A percentile compares a stretch with the other conserved stretches of the same genome.
Conservation (phyloP, 2,329 filamentous ascomycete species). For the Ilyonectria mors-panacis region DNA sequence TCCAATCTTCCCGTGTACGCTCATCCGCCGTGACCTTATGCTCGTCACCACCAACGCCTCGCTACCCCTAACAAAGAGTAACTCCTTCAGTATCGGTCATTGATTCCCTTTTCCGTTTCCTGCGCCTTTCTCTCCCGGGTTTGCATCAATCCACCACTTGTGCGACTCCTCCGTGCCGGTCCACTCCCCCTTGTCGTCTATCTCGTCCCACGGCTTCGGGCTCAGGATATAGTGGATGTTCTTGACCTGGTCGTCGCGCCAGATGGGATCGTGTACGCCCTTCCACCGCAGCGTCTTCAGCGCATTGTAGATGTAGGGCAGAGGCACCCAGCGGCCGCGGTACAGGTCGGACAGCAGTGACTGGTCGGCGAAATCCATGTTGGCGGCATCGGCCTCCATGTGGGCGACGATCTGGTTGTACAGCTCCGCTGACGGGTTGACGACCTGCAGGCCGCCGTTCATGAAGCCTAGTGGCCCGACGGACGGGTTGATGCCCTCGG, state of each 20-base stretch:
- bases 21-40: not conserved
- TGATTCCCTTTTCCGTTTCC: conserved; percentile 59
- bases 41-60: conserved; percentile 17
- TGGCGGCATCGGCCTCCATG: conserved; percentile 63
- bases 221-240: conserved; percentile 74
- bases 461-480: conserved; percentile 65
- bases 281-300: conserved; percentile 72
- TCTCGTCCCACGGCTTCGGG: conserved; percentile 74
- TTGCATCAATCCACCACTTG: conserved; percentile 69
- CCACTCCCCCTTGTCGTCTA: conserved; percentile 60
- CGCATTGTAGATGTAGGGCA: conserved; percentile 75
- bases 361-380: conserved; percentile 73
- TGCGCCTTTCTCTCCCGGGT: conserved; percentile 59
- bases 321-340: conserved; percentile 67
- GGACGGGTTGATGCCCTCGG: conserved; percentile 59
- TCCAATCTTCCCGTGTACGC: not conserved
- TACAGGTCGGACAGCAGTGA: conserved; percentile 70
- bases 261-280: conserved; percentile 69
- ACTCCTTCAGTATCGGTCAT: not conserved
- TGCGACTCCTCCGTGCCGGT: conserved; percentile 64
- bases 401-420: conserved; percentile 66
- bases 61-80: not conserved
- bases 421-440: conserved; percentile 64
- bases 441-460: conserved; percentile 67
- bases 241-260: conserved; percentile 71